Percentiles rank a stretch among this genome's conserved stretches.
Evolutionary conservation across 2,329 filamentous ascomycete genomes (phyloP).

Genomic region (Mycosphaerella arachidis): DNA sequence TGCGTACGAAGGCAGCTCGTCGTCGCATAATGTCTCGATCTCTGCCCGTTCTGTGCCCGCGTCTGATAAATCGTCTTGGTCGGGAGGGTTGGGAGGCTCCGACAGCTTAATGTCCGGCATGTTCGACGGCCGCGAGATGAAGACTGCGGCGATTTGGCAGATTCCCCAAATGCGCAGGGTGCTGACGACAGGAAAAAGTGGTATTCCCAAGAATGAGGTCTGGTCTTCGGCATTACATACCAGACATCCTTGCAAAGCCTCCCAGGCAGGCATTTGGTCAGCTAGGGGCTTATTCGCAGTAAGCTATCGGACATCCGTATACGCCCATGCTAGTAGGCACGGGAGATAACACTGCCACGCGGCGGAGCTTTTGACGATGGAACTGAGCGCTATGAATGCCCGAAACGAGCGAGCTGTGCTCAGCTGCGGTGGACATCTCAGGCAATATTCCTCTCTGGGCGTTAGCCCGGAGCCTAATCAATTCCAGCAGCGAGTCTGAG

Average conservation of each 20-base stretch:
- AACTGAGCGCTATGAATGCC: background rate
- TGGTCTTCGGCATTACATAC: background rate
- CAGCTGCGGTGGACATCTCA: background rate
- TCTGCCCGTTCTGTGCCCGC: constrained; percentile 11
- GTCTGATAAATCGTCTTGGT: constrained; percentile 13
- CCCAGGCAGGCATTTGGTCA: background rate
- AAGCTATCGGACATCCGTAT: background rate
- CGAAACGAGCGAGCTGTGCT: background rate
- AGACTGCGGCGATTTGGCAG: background rate
- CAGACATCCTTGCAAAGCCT: background rate
- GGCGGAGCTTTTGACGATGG: background rate
- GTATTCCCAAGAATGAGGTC: background rate
- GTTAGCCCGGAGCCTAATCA: too few relatives aligned
- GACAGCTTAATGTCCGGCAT: background rate
- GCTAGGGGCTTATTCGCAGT: background rate
- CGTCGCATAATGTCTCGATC: constrained; percentile 7
- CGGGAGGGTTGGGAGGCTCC: background rate
- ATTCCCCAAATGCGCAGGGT: background rate
- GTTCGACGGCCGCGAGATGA: background rate
- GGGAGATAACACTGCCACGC: background rate
- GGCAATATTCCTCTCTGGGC: background rate
- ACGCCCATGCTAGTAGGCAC: background rate
- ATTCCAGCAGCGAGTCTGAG: too few relatives aligned
- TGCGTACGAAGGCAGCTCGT: constrained; percentile 12
- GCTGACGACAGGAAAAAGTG: too few relatives aligned